Evolutionary conservation across 352 stramenopile species (phyloP), one percentile per base, ranked within the genome.

Genomic region (Pythium sp.): DNA sequence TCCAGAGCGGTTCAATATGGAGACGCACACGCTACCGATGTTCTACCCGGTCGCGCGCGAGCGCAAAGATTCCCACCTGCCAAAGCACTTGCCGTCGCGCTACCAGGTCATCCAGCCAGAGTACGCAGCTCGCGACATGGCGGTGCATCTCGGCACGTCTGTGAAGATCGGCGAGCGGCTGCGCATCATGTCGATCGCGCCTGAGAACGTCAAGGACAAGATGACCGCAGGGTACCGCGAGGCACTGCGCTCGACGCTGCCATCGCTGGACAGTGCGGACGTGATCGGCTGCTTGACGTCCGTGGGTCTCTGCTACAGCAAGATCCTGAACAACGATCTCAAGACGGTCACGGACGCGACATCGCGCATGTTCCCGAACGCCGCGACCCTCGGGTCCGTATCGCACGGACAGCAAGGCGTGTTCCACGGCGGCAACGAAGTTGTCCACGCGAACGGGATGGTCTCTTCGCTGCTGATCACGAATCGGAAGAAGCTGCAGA

Each of bases 361-460:
- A 0, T 70, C 77, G 55, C 81, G 75, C 51, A 74, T 74, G 24
- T 91, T 95, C 62, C 79, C 80, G 36, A 74, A 82, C 58, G 71
- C 75, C 30, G 82, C 79, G 22, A 79, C 87, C 46, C 70, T 93
- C 2, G 73, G 87, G 3, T 79, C 72, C 26, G 77, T 92, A 24
- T 93, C 84, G 11, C 77, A 87, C 28, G 82, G 85, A 59, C 87
- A 95, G 59, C 85, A 93, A 51, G 87, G 87, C 58, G 77, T 93
- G 28, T 74, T 93, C 71, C 59, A 74, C 4, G 77, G 81, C 49
- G 81, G 75, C 20, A 83, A 70, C 58, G 83, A 92, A 47, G 68
- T 75, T 15, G 68, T 87, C 34, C 80, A 95, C 66, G 82, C 82
- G 11, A 95, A 95, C 65, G 84, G 83, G 20, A 95, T 95, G 87